Evolutionary conservation across 2,329 filamentous ascomycete species (phyloP).

Genomic region (Lachnellula occidentalis): DNA sequence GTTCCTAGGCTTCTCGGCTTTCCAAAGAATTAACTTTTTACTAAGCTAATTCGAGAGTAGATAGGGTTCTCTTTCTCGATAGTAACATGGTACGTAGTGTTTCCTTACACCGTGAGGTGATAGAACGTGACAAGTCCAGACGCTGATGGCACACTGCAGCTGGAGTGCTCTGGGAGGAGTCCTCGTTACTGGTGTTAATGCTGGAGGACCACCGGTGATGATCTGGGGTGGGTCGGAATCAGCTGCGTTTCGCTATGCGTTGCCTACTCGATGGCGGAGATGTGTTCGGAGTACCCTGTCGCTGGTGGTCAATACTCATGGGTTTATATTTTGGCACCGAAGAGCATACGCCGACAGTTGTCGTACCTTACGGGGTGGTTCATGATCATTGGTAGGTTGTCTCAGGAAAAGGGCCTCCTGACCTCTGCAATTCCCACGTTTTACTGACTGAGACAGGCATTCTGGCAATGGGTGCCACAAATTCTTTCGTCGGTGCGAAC

Average conservation of each 20-base stretch:
- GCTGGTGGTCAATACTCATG: slow-evolving; percentile 53
- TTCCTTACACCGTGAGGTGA: not conserved
- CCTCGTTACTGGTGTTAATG: slow-evolving; percentile 49
- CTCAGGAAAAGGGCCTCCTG: not conserved
- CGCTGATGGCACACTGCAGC: slow-evolving; percentile 25
- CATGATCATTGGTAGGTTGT: slow-evolving; percentile 39
- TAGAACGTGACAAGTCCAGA: slow-evolving; percentile 10
- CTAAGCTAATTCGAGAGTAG: too few species aligned
- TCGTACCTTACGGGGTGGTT: slow-evolving; percentile 45
- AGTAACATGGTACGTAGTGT: slow-evolving; percentile 42
- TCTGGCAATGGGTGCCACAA: slow-evolving; percentile 48
- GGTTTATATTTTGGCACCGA: slow-evolving; percentile 51
- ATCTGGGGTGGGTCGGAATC: slow-evolving; percentile 51
- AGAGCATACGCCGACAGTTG: slow-evolving; percentile 37
- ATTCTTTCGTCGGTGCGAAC: slow-evolving; percentile 49
- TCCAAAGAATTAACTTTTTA: too few species aligned
- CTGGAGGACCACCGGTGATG: slow-evolving; percentile 54
- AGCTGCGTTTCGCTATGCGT: slow-evolving; percentile 46
- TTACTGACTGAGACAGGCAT: slow-evolving; percentile 15
- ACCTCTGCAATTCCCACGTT: not conserved
- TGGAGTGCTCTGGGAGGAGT: slow-evolving; percentile 53
- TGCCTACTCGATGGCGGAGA: slow-evolving; percentile 54
- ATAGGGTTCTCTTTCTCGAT: slow-evolving; percentile 54
- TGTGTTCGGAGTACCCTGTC: slow-evolving; percentile 50
- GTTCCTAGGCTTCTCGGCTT: too few species aligned